These are phyloP conservation scores for Poa pratensis DNA, from an alignment of 176 grass and related monocot genomes.

Conservation along the genomic window DNA sequence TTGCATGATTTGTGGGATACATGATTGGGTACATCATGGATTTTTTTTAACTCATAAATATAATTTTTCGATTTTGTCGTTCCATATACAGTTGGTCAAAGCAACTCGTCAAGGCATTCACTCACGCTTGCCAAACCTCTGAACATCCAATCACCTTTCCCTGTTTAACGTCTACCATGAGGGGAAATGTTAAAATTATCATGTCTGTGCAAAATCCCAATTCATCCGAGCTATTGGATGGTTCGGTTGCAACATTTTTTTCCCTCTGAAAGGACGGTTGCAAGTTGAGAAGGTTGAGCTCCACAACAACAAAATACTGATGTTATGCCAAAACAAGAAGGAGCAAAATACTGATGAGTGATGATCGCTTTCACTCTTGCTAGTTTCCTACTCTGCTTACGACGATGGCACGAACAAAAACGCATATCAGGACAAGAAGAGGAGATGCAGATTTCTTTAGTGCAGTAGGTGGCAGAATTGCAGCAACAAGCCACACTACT, in stretches of 20 bases:
- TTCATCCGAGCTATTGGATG: background rate
- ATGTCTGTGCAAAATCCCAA: slow-evolving; percentile 26
- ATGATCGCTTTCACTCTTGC: background rate
- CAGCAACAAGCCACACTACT: background rate
- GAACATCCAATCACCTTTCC: background rate
- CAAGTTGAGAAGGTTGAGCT: background rate
- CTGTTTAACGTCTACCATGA: background rate
- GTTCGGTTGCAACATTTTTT: background rate
- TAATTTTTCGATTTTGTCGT: no score
- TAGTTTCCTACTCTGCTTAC: background rate
- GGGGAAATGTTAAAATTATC: background rate
- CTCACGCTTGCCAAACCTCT: background rate
- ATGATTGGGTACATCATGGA: no score
- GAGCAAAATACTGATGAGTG: background rate
- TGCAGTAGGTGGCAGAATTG: background rate
- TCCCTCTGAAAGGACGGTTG: background rate
- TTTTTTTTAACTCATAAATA: no score
- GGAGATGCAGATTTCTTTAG: background rate
- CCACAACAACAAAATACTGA: slow-evolving; percentile 8
- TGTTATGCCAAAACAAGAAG: background rate
- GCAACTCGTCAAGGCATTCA: background rate
- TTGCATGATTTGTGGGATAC: no score
- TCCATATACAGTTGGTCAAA: slow-evolving; percentile 4
- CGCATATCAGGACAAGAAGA: slow-evolving; percentile 24
- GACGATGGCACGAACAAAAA: slow-evolving; percentile 35